Evolutionary conservation across 805 yeast genomes (phyloP).

Genomic region (Metschnikowia kofuensis): DNA sequence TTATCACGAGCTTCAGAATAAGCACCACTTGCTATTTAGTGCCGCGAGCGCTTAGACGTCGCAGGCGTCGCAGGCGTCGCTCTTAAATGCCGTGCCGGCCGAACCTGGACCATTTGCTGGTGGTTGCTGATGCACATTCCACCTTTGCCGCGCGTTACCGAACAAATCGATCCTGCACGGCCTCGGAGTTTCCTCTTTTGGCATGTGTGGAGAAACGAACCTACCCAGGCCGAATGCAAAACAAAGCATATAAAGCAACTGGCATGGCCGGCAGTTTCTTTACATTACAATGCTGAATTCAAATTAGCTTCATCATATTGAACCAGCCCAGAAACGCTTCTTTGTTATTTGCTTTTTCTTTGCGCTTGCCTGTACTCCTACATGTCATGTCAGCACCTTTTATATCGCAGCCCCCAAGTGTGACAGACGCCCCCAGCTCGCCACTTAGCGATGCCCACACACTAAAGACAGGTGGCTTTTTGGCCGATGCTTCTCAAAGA

Average conservation of each 20-base stretch:
- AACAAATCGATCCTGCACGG: constrained; percentile 2
- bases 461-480: neutral
- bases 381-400: neutral
- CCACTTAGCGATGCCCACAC: neutral
- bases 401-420: neutral
- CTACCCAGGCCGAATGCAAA: neutral
- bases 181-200: neutral
- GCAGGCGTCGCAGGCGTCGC: neutral
- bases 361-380: neutral
- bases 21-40: constrained; percentile 18
- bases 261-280: neutral
- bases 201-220: neutral
- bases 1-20: constrained; percentile 16
- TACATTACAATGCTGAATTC: neutral
- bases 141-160: constrained; percentile 1
- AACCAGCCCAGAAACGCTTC: neutral
- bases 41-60: constrained; percentile 1
- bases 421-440: neutral
- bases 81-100: neutral
- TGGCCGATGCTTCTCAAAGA: neutral
- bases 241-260: neutral
- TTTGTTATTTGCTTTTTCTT: neutral
- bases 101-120: neutral
- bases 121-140: neutral
- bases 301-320: neutral